Evolutionary conservation across 2,329 filamentous ascomycete genomes (phyloP), one percentile per base, ranked within the genome.

Genomic region (Amylocarpus encephaloides): DNA sequence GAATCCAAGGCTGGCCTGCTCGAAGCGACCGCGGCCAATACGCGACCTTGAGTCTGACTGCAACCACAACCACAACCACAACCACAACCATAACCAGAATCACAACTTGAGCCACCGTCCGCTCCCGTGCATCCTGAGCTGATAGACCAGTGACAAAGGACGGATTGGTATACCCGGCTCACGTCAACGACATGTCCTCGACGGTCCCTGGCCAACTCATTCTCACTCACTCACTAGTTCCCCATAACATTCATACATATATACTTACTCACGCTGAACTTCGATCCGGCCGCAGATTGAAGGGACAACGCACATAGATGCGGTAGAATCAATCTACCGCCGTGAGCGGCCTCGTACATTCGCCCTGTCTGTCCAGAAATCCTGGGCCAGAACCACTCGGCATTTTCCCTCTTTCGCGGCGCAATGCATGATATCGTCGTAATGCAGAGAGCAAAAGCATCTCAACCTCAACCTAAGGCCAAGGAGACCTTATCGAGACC

Each of bases 1-100:
- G 19, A 49, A 44, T 32, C 11, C 41, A 44, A 44, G 47, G 47
- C 47, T 49, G 47, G 41, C 47, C 47, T 13, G 12, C 34, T 13
- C 15, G 34, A 13, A 36, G 34, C 22, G 22, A 26, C 22, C 22
- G 22, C 22, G 22, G 22, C 22, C 18, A 39, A n/a, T 30, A 16
- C 36, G 29, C 26, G 26, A 43, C 40, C 40, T 7, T 26, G 22
- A 26, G 22, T 26, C 22, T 26, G 22, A 26, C 22, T 26, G 22
- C 22, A 26, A 42, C 40, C 42, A 45, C 43, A 36, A 36, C 43
- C 43, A 45, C 43, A 32, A 44, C 15, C 30, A 45, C 16, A 15
- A 43, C 22, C 30, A 26, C 22, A 26, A 26, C 22, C 43, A 45
- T 29, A 32, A 44, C 15, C 30, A 45, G 32, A 15, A 43, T 13